These are phyloP conservation scores for Brassica carinata DNA, from an alignment of 345 rosid genomes.

Conservation along the genomic window DNA sequence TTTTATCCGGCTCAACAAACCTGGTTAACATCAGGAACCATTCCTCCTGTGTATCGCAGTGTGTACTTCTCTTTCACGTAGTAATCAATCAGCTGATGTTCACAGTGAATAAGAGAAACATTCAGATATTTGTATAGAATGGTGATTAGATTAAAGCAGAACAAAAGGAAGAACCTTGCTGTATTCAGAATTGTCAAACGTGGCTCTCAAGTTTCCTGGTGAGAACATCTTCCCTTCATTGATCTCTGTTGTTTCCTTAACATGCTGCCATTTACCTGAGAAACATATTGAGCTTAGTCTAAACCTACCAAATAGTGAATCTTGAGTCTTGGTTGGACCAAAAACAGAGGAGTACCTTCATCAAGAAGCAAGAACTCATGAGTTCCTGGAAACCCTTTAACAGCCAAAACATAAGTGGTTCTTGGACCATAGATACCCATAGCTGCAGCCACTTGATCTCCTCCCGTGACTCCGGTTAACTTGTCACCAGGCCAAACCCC, in stretches of 20 bases:
- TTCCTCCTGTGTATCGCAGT: constrained; percentile 97
- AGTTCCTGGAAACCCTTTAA: constrained; percentile 84
- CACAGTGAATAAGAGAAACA: not conserved
- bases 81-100: constrained; percentile 71
- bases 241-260: constrained; percentile 84
- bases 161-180: constrained; percentile 50
- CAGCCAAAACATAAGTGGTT: constrained; percentile 85
- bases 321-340: not conserved
- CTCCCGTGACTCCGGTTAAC: constrained; percentile 76
- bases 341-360: constrained; percentile 58
- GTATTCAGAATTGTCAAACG: constrained; percentile 82
- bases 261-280: constrained; percentile 95
- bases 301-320: not conserved
- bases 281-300: constrained; percentile 6
- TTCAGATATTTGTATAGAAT: not conserved
- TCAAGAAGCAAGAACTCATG: constrained; percentile 98
- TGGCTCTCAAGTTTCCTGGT: constrained; percentile 97
- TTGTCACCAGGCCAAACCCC: constrained; percentile 99
- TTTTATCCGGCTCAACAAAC: constrained; percentile 35
- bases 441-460: constrained; percentile 91
- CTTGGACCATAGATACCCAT: constrained; percentile 97
- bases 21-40: constrained; percentile 99
- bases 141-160: not conserved
- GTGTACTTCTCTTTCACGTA: constrained; percentile 86
- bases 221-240: constrained; percentile 92